These are phyloP conservation scores for Alternaria longipes DNA, from an alignment of 2,329 filamentous ascomycete genomes.

Conservation along the genomic window DNA sequence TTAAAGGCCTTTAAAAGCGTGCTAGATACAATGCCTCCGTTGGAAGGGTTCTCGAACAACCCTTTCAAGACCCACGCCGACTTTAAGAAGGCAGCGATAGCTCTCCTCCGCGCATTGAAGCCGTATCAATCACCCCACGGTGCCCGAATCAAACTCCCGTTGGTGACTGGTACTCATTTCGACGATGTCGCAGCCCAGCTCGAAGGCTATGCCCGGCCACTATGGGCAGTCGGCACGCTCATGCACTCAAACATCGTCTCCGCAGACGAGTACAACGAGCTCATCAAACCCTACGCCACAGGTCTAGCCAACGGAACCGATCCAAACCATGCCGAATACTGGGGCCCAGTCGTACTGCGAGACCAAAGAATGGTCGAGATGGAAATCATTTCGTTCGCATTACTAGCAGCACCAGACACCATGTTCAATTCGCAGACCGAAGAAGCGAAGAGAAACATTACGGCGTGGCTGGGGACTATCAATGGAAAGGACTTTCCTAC, in stretches of 20 bases:
- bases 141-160: conserved; percentile 42
- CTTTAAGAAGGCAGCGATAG: conserved; percentile 34
- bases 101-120: conserved; percentile 37
- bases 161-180: conserved; percentile 47
- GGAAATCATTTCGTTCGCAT: conserved; percentile 61
- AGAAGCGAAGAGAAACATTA: conserved; percentile 50
- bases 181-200: conserved; percentile 49
- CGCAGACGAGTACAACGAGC: conserved; percentile 25
- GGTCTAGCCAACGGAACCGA: conserved; percentile 49
- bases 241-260: conserved; percentile 30
- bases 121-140: conserved; percentile 45
- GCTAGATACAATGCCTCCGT: conserved; percentile 33
- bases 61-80: conserved; percentile 35
- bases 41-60: conserved; percentile 43
- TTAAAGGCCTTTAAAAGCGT: rapidly evolving
- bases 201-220: conserved; percentile 45
- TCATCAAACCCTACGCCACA: conserved; percentile 39
- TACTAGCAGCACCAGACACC: conserved; percentile 56
- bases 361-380: conserved; percentile 66
- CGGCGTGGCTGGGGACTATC: conserved; percentile 54
- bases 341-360: conserved; percentile 57
- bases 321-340: conserved; percentile 54
- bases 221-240: conserved; percentile 47
- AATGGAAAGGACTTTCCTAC: conserved; percentile 58
- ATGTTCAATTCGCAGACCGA: conserved; percentile 47